Evolutionary conservation across 257 asterid species (phyloP).

Genomic region (Ilex aquifolium): DNA sequence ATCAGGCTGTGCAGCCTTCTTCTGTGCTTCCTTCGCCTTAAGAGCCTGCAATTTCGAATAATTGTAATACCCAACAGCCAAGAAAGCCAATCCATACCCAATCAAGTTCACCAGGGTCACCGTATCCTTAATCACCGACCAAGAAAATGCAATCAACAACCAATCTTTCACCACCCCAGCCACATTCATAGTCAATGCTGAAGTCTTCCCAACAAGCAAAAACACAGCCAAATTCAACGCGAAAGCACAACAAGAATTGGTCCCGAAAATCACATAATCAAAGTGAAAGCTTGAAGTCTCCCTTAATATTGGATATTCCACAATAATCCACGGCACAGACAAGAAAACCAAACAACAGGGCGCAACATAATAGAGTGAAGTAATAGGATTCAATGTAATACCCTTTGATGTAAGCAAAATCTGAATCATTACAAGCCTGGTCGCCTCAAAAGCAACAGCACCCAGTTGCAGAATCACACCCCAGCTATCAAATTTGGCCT

Average conservation of each 20-base stretch:
- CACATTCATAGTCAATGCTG: conserved; percentile 73
- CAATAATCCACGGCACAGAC: conserved; percentile 50
- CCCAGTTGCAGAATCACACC: conserved; percentile 60
- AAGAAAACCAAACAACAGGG: conserved; percentile 59
- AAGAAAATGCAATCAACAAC: conserved; percentile 59
- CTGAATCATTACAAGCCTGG: conserved; percentile 66
- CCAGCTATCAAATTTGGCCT: conserved; percentile 58
- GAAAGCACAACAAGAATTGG: conserved; percentile 56
- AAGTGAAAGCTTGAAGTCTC: conserved; percentile 50
- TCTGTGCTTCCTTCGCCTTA: conserved; percentile 59
- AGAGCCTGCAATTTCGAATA: conserved; percentile 51
- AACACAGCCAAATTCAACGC: conserved; percentile 66
- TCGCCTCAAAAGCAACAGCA: conserved; percentile 65
- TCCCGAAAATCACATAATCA: conserved; percentile 52
- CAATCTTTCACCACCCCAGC: conserved; percentile 78
- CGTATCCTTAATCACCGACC: conserved; percentile 74
- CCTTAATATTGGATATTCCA: conserved; percentile 51
- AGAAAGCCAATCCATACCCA: conserved; percentile 58
- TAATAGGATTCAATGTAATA: conserved; percentile 51
- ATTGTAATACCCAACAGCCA: conserved; percentile 63
- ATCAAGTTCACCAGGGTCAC: conserved; percentile 52
- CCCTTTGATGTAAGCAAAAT: conserved; percentile 52
- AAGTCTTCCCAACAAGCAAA: conserved; percentile 62
- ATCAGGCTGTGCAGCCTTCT: conserved; percentile 41
- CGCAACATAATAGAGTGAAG: conserved; percentile 60